Evolutionary conservation across 441 rosid species (phyloP), one percentile per base, ranked within the genome.

Genomic region (Raphanus hybrid): DNA sequence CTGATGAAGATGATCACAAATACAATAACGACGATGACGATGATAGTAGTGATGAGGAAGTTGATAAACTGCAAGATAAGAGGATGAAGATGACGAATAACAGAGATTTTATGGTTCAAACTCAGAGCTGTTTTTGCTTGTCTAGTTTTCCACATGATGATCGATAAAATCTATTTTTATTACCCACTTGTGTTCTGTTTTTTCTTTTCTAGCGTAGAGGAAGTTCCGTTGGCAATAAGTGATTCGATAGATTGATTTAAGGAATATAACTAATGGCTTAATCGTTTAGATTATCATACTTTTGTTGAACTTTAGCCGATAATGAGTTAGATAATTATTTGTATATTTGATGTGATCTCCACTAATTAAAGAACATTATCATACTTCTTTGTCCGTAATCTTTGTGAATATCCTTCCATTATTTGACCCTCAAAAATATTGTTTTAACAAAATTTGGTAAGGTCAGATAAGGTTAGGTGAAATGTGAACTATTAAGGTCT

Each of bases 71-170:
- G 29, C 66, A 43, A 27, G 82, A 72, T 55, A 69, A 68, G 73
- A 78, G 72, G 75, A 78, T 62, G 68, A 82, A 70, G 64, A 64
- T 75, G 55, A 59, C 78, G 6, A 72, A 35, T 61, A 67, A 5
- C 16, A 67, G 77, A 52, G 77, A 73, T 2, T 69, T 32, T 26
- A 64, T 45, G 74, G 45, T 71, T 71, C 80, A 82, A 59, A 80
- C 85, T 57, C 76, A 71, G 16, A 52, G 58, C 55, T 87, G 86
- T 74, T 82, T 85, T 58, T 78, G 83, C 45, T 81, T 85, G 23
- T 59, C 85, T 71, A 85, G 85, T 81, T 85, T 85, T 68, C 79
- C 75, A 27, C 79, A 65, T 32, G 66, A 65, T 77, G 77, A 48
- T 72, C 27, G 16, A 52, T 52, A 15, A 48, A 52, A 5, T 52